Percentiles rank a stretch among this genome's conserved stretches.
Evolutionary conservation across 2,329 filamentous ascomycete genomes (phyloP).

Genomic region (Aspergillus sp.): DNA sequence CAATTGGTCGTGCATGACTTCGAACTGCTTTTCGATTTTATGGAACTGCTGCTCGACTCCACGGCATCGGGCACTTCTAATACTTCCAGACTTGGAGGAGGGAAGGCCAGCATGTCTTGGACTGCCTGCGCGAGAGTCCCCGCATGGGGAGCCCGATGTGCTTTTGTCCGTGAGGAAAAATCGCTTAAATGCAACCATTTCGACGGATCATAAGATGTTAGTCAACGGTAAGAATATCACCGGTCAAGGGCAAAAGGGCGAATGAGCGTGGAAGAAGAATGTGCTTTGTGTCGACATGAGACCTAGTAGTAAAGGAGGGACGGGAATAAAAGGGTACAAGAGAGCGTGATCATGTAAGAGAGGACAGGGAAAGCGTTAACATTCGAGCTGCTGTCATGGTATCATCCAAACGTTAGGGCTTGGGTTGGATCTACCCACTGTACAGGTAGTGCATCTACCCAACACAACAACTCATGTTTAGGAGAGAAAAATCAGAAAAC

Average conservation of each 20-base stretch:
- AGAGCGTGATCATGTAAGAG: neutral
- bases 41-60: constrained; percentile 32
- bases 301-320: neutral
- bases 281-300: neutral
- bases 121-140: constrained; percentile 2
- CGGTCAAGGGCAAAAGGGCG: neutral
- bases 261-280: neutral
- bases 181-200: constrained; percentile 34
- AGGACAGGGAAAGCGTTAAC: neutral
- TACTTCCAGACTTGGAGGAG: constrained; percentile 8
- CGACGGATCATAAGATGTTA: constrained; percentile 5
- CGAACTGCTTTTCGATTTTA: constrained; percentile 39
- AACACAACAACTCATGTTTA: neutral
- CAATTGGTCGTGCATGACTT: constrained; percentile 36
- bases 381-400: constrained; percentile 6
- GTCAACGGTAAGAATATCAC: neutral
- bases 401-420: constrained; percentile 3
- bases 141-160: constrained; percentile 11
- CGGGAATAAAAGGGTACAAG: neutral
- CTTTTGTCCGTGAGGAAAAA: constrained; percentile 30
- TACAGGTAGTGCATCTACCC: neutral
- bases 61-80: constrained; percentile 17
- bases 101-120: neutral
- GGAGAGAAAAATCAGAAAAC: neutral
- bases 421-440: neutral